These are phyloP conservation scores for Cystobasidium sp. DNA, from an alignment of 1,284 basidiomycete genomes.

Conservation along the genomic window DNA sequence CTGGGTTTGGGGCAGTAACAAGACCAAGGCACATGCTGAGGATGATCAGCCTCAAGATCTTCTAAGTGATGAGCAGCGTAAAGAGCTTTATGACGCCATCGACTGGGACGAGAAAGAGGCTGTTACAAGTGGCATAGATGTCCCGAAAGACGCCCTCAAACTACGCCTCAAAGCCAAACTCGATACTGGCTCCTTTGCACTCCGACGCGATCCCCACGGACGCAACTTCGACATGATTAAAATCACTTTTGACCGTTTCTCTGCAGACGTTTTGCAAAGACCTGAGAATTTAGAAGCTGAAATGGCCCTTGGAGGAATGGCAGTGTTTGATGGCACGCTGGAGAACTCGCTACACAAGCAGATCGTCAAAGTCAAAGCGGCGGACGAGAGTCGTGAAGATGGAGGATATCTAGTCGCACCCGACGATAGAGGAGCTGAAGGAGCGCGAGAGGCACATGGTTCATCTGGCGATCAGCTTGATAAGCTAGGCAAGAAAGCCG, in stretches of 20 bases:
- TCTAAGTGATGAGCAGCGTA: conserved; percentile 90
- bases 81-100: conserved; percentile 89
- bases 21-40: conserved; percentile 53
- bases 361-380: conserved; percentile 88
- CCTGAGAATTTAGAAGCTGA: conserved; percentile 83
- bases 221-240: conserved; percentile 75
- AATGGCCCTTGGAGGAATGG: conserved; percentile 82
- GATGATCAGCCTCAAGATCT: conserved; percentile 63
- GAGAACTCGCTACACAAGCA: conserved; percentile 81
- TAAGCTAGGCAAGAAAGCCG: conserved; percentile 50
- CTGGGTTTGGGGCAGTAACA: conserved; percentile 76
- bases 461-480: conserved; percentile 53
- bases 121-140: conserved; percentile 65
- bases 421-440: conserved; percentile 40
- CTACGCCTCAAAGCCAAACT: conserved; percentile 76
- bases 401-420: conserved; percentile 39
- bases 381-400: conserved; percentile 29
- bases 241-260: conserved; percentile 85
- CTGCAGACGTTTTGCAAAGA: conserved; percentile 82
- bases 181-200: conserved; percentile 81
- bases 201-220: conserved; percentile 72
- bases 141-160: conserved; percentile 81
- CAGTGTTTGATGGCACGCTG: conserved; percentile 90
- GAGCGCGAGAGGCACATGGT: conserved; percentile 43
- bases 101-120: conserved; percentile 84